Conservation (phyloP, 768 basidiomycete species). For the Agaricus sinodeliciosus region DNA sequence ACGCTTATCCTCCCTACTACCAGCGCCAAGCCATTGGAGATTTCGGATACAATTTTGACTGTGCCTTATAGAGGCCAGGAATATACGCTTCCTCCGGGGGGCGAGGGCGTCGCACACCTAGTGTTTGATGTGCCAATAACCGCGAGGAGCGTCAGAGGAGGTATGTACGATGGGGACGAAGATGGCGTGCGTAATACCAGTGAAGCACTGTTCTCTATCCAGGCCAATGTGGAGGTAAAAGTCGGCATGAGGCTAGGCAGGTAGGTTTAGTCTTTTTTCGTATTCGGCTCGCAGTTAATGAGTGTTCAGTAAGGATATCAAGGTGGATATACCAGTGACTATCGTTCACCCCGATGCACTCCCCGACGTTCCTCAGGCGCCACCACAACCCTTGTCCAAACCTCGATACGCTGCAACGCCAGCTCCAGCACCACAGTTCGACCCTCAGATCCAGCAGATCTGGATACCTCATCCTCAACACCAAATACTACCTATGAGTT, state of each 20-base stretch:
- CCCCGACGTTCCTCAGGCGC: slow-evolving; percentile 22
- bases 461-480: slow-evolving; percentile 39
- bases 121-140: slow-evolving; percentile 73
- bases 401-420: slow-evolving; percentile 3
- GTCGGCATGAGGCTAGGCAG: slow-evolving; percentile 51
- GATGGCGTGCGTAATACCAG: slow-evolving; percentile 26
- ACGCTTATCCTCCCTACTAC: slow-evolving; percentile 26
- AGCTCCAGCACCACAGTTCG: slow-evolving; percentile 16
- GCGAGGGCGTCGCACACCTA: slow-evolving; percentile 72
- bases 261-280: slow-evolving; percentile 26
- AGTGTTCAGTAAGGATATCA: slow-evolving; percentile 57
- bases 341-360: slow-evolving; percentile 60
- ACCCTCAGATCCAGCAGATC: slow-evolving; percentile 34
- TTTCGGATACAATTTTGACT: slow-evolving; percentile 61
- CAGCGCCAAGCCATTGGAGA: slow-evolving; percentile 40
- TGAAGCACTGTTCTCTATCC: slow-evolving; percentile 62
- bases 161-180: slow-evolving; percentile 45
- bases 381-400: background rate
- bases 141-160: slow-evolving; percentile 61
- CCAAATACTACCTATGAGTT: background rate
- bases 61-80: slow-evolving; percentile 71
- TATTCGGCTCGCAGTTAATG: slow-evolving; percentile 5
- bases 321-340: slow-evolving; percentile 55
- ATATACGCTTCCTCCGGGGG: slow-evolving; percentile 66
- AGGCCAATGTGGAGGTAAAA: slow-evolving; percentile 54